Conservation (phyloP, 768 basidiomycete species). For the Pleurotus eryngii region DNA sequence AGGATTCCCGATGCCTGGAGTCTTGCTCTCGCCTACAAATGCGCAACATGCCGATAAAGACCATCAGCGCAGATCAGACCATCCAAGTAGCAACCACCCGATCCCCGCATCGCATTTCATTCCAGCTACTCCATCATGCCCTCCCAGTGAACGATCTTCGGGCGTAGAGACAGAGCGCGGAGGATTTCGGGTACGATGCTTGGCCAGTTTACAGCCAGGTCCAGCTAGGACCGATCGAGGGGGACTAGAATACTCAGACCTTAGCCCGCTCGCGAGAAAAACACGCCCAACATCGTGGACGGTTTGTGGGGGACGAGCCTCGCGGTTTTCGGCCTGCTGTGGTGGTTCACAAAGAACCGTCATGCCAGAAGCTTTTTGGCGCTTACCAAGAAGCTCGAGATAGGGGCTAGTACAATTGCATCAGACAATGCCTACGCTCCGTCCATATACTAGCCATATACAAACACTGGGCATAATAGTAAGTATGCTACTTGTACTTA, state of each 20-base stretch:
- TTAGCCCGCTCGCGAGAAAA: slow-evolving; percentile 70
- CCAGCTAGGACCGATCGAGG: slow-evolving; percentile 61
- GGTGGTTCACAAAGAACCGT: background rate
- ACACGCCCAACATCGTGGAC: slow-evolving; percentile 17
- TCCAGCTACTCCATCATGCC: slow-evolving; percentile 31
- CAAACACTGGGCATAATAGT: no score
- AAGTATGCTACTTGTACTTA: no score
- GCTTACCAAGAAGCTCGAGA: no score
- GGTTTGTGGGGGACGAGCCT: slow-evolving; percentile 61
- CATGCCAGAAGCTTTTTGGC: no score
- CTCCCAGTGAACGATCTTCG: slow-evolving; percentile 40
- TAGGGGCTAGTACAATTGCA: no score
- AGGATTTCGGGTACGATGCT: slow-evolving; percentile 70
- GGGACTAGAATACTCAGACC: slow-evolving; percentile 75
- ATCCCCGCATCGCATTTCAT: slow-evolving; percentile 58
- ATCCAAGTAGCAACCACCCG: slow-evolving; percentile 30
- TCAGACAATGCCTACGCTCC: no score
- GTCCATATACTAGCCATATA: no score
- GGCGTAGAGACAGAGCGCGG: slow-evolving; percentile 22
- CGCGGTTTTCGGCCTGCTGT: slow-evolving; percentile 49
- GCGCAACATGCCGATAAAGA: background rate
- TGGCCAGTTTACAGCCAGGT: slow-evolving; percentile 50
- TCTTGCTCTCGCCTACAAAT: background rate
- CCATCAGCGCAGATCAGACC: slow-evolving; percentile 7
- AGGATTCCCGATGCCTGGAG: background rate